phyloP scores from a whole-genome alignment of 352 stramenopile genomes.

The Pilasporangium apinafurcum region DNA sequence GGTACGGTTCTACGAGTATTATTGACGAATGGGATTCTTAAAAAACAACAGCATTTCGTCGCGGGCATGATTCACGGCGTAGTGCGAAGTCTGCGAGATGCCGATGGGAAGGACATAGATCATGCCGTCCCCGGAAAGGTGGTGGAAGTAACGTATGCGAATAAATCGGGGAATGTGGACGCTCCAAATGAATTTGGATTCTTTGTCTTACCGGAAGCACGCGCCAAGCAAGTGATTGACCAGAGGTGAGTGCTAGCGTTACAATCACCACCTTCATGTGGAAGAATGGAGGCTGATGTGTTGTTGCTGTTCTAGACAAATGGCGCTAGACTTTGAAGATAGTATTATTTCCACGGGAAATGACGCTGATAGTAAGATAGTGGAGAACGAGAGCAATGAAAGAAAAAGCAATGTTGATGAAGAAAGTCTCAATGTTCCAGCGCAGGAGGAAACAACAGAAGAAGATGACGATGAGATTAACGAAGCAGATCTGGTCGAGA shows the following conservation, averaged over 20 bases:
- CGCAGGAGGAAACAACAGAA: slow-evolving; percentile 8
- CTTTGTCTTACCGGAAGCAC: slow-evolving; percentile 53
- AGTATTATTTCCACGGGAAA: slow-evolving; percentile 25
- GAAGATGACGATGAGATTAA: slow-evolving; percentile 18
- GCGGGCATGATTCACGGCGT: slow-evolving; percentile 82
- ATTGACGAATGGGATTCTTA: slow-evolving; percentile 57
- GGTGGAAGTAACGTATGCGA: slow-evolving; percentile 76
- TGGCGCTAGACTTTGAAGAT: slow-evolving; percentile 67
- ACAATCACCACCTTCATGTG: not conserved
- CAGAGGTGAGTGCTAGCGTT: slow-evolving; percentile 57
- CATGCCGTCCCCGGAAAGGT: slow-evolving; percentile 55
- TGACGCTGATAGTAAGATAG: no score
- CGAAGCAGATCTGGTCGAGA: slow-evolving; percentile 33
- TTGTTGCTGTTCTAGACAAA: slow-evolving; percentile 29
- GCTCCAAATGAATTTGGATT: slow-evolving; percentile 78
- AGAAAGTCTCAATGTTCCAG: not conserved
- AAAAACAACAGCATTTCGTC: slow-evolving; percentile 70
- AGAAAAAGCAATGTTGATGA: not conserved
- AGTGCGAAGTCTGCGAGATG: slow-evolving; percentile 52
- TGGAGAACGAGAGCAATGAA: slow-evolving; percentile 1
- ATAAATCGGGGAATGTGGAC: slow-evolving; percentile 80
- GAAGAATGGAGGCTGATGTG: not conserved
- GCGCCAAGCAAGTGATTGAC: slow-evolving; percentile 67
- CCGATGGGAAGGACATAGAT: slow-evolving; percentile 48
- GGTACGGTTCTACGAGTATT: slow-evolving; percentile 71